A percentile compares a stretch with the other conserved stretches of the same genome.
phyloP scores from a whole-genome alignment of 768 basidiomycete genomes.

The Trametes cingulata region DNA sequence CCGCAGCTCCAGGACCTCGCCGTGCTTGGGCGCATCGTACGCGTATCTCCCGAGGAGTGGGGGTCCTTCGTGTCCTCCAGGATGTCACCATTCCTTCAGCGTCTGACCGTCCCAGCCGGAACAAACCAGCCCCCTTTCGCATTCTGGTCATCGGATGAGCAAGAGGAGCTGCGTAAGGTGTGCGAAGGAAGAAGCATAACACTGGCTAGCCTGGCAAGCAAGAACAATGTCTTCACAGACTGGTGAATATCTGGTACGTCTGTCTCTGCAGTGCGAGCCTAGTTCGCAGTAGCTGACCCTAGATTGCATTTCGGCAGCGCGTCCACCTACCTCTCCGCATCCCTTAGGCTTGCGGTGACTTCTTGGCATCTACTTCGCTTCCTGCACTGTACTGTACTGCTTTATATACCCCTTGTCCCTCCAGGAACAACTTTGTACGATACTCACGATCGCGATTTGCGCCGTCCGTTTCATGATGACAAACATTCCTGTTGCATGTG shows the following conservation, averaged over 20 bases:
- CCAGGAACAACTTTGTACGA: neutral
- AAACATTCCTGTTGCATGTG: neutral
- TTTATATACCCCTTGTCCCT: neutral
- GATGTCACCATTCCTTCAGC: conserved; percentile 36
- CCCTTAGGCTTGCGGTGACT: no score
- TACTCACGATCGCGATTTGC: neutral
- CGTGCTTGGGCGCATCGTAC: conserved; percentile 42
- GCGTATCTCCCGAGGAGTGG: conserved; percentile 45
- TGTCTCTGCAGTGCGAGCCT: neutral
- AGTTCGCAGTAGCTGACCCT: neutral
- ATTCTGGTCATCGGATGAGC: conserved; percentile 34
- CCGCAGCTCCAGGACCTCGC: conserved; percentile 42
- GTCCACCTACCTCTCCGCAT: no score
- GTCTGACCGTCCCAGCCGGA: conserved; percentile 41
- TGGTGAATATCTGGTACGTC: neutral
- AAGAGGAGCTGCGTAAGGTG: conserved; percentile 22
- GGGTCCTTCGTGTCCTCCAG: conserved; percentile 39
- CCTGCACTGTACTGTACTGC: no score
- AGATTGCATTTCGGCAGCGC: no score
- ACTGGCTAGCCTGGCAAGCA: neutral
- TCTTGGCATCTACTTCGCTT: no score
- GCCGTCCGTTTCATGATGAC: neutral
- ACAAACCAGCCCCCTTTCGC: conserved; percentile 42
- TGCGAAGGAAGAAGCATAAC: conserved; percentile 24
- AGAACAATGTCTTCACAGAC: neutral